Base-by-base conservation (phyloP, 2,329 filamentous ascomycete genomes). In the Alternaria consortialis region DNA sequence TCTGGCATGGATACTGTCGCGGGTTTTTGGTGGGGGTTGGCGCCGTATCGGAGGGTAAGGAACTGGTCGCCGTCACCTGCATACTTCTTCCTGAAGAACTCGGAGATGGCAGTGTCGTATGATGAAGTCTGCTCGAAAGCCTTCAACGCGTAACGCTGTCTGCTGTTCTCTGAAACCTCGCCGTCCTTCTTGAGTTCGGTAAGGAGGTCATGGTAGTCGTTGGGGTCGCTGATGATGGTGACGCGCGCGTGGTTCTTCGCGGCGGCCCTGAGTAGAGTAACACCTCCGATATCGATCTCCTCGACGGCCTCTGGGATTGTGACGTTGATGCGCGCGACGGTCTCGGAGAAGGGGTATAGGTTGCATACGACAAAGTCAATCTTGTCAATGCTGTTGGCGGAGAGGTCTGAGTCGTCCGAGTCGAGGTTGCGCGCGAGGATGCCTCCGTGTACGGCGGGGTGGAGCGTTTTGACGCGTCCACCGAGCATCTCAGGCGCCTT, bases 311-410 rank as follows among this genome's bases (percentile, higher is more conserved):
- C 94, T 53, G 92, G 89, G 65, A 99, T 92, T 63, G 94, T 98
- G 74, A 99, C 95, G 76, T 97, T 97, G 84, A 96, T 89, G 86
- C 97, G 97, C 73, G 93, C 91, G 72, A 99, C 90, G 32, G 95
- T 99, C 79, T 98, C 94, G 85, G 97, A 97, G 89, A 99, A 99
- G 12, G 95, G 95, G 82, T 99, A 98, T 43, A 99, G 87, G 84
- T 99, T 99, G 90, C 95, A 98, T 78, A 99, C 81, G 56, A 80
- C 77, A 51, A 77, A 81, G 67, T 81, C 79, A 51, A 81, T 79
- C 73, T 79, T 79, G 58, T 79, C 75, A 54, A 79, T 79, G 70
- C 76, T 78, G 68, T 78, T 77, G 20, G 74, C 73, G 5, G 74
- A 93, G 51, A 99, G 90, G 77, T 99, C 95, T 82, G 97, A 96